phyloP scores from a whole-genome alignment of 2,329 filamentous ascomycete species.

The Fusarium keratoplasticum region DNA sequence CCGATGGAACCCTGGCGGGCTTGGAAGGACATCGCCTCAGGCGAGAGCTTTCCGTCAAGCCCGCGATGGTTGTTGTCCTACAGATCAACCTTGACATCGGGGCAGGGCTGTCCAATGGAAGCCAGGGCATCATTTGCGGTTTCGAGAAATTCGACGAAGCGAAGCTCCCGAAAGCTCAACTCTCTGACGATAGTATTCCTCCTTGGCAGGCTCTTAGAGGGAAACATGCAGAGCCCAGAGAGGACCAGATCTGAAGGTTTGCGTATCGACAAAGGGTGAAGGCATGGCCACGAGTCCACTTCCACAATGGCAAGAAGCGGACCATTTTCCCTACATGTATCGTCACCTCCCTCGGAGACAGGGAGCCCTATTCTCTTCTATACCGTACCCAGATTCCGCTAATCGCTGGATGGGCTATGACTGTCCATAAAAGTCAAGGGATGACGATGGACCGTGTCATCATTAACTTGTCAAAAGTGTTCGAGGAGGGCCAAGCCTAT shows the following conservation, averaged over 20 bases:
- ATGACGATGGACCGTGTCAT: slow-evolving; percentile 70
- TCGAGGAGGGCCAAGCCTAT: slow-evolving; percentile 70
- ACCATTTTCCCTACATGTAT: slow-evolving; percentile 65
- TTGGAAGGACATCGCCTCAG: background rate
- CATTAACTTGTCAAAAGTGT: slow-evolving; percentile 63
- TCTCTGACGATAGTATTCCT: background rate
- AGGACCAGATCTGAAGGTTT: slow-evolving; percentile 18
- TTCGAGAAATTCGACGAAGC: slow-evolving; percentile 19
- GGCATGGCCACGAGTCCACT: slow-evolving; percentile 55
- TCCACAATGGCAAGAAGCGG: slow-evolving; percentile 58
- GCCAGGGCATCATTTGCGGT: slow-evolving; percentile 42
- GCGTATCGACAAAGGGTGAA: background rate
- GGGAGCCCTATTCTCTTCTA: slow-evolving; percentile 59
- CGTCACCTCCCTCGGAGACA: slow-evolving; percentile 57
- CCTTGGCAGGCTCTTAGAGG: slow-evolving; percentile 4
- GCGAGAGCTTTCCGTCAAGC: slow-evolving; percentile 5
- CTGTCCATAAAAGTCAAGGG: slow-evolving; percentile 72
- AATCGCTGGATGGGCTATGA: slow-evolving; percentile 70
- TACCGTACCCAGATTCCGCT: slow-evolving; percentile 71
- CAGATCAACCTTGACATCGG: slow-evolving; percentile 36
- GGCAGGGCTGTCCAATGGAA: slow-evolving; percentile 37
- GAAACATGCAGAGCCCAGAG: slow-evolving; percentile 3
- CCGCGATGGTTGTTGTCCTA: slow-evolving; percentile 37
- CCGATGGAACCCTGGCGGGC: slow-evolving; percentile 11
- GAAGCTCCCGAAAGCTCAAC: slow-evolving; percentile 1